Percentiles rank a stretch among this genome's conserved stretches.
These are phyloP conservation scores for Fraxinus velutina DNA, from an alignment of 305 asterid species.

Conservation along the genomic window DNA sequence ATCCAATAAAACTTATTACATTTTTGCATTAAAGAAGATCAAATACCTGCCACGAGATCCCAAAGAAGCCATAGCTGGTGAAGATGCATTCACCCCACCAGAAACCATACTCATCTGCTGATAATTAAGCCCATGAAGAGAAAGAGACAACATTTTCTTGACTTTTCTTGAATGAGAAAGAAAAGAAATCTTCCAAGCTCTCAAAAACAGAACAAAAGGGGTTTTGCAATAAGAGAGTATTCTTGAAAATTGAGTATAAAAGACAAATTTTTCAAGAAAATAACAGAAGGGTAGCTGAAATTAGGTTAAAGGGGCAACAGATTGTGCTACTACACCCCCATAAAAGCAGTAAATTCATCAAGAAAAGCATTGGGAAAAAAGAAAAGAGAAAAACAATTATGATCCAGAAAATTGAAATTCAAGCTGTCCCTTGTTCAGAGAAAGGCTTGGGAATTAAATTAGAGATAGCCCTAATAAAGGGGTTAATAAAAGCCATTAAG, in stretches of 20 bases:
- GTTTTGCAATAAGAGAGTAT: constrained; percentile 4
- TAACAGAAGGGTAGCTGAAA: neutral
- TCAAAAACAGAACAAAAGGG: neutral
- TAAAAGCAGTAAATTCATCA: neutral
- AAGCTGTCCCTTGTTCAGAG: constrained; percentile 22
- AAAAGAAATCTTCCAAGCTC: constrained; percentile 20
- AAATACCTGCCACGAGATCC: constrained; percentile 36
- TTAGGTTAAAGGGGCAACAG: neutral
- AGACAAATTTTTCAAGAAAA: neutral
- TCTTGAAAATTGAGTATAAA: constrained; percentile 3
- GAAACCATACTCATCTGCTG: constrained; percentile 22
- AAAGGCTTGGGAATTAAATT: constrained; percentile 13
- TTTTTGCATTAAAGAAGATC: neutral
- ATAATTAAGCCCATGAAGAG: constrained; percentile 32
- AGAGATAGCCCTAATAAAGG: constrained; percentile 14
- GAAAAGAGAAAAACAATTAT: neutral
- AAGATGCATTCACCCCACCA: constrained; percentile 27
- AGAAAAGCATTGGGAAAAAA: neutral
- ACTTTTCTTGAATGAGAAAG: constrained; percentile 19
- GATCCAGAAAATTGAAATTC: constrained; percentile 14
- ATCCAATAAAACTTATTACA: constrained; percentile 9
- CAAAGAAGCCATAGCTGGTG: constrained; percentile 29
- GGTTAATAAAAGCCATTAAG: constrained; percentile 27
- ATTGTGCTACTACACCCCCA: neutral
- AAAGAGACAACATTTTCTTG: constrained; percentile 32